Evolutionary conservation across 2,329 filamentous ascomycete species (phyloP), one percentile per base, ranked within the genome.

Genomic region (Colletotrichum endophyticum): DNA sequence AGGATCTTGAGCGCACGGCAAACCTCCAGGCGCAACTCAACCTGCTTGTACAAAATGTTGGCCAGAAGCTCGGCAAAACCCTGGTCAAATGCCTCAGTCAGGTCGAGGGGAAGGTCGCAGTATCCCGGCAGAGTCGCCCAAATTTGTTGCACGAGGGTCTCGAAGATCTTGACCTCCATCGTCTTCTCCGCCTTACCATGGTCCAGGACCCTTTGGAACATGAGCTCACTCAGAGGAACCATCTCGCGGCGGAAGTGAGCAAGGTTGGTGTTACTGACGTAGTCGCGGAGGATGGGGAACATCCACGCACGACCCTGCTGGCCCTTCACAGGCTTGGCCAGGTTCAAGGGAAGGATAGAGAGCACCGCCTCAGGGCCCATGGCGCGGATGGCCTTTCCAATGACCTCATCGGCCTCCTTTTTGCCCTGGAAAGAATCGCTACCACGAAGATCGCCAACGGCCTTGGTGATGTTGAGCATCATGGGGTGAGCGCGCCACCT

Each of bases 141-240:
- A 57, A 96, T 96, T 83, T 99, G 97, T 80, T 98, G 94, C 11
- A 99, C 95, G 6, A 99, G 89, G 0, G 97, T 99, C 86, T 99
- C 96, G 83, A 97, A 99, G 75, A 99, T 98, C 89, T 99, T 99
- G 82, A 97, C 91, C 84, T 99, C 96, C 91, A 98, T 96, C 0
- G 95, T 97, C 89, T 98, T 98, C 82, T 96, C 95, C 16, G 92
- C 92, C 27, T 91, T 88, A 16, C 94, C 95, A 80, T 98, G 94
- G 77, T 98, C 94, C 63, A 98, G 88, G 7, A 99, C 95, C 79
- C 92, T 93, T 83, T 99, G 95, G 84, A 96, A 98, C 89, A 99
- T 95, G 66, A 91, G 87, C 83, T 98, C 95, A 83, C 96, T 99
- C 28, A 99, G 88, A 19, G 97, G 96, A 8, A 98, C 92, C 84